Base-by-base conservation (phyloP, 2,329 filamentous ascomycete genomes). In the Graphium sp. region DNA sequence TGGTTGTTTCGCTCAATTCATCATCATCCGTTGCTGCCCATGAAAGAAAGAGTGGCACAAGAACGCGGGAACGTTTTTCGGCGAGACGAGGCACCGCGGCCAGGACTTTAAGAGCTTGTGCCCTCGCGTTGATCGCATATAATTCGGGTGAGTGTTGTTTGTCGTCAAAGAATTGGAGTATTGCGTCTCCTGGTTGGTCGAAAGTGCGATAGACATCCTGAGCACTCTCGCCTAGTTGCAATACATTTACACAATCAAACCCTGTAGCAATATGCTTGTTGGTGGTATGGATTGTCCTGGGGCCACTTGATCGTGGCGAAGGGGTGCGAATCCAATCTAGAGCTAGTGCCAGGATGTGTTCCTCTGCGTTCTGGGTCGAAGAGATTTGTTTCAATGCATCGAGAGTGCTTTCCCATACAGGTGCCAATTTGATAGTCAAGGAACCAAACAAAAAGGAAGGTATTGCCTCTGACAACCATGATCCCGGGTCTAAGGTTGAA, bases 391-490 rank as follows among this genome's bases (percentile, higher is more conserved):
- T 78, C 42, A 98, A 54, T 1, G 80, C 73, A 31, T 73, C 66
- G 28, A 77, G 71, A 1, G 81, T 69, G 41, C 92, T 82, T 34
- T 92, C 81, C 81, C 87, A 94, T 5, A 91, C 60, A 20, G 83
- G 83, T 1, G 84, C 69, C 37, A 94, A 62, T 39, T 78, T 81
- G 27, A 92, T 73, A 1, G 85, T 89, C 34, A 95, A 63, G 50
- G 94, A 66, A 27, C 89, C 89, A 41, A 94, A 93, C 41, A 83
- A 74, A 42, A 85, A 95, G 1, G 70, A 64, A 1, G 85, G 80
- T 18, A 95, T 65, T 6, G 83, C 71, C 40, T 67, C 63, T 33
- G 67, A 61, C 37, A 91, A 54, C 69, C 76, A 80, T 2, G 66
- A 66, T 21, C 67, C 60, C 3, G 66, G 54, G 22, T 59, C 55